Base-by-base conservation (phyloP, 805 yeast species). In the Deakozyma indianensis region DNA sequence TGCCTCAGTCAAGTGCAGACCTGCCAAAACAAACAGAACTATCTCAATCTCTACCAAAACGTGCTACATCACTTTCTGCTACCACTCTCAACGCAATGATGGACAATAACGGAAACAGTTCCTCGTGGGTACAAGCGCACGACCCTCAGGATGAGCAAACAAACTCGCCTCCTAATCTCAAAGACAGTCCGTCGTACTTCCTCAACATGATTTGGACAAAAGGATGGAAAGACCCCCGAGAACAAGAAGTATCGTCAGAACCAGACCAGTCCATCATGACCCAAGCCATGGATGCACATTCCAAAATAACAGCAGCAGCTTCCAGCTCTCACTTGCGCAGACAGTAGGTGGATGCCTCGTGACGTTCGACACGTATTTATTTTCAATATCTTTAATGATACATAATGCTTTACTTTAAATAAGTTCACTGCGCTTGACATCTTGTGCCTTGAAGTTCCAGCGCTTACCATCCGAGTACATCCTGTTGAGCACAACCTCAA, bases 401-500 rank as follows among this genome's bases (percentile, higher is more conserved):
- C 7, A 25, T 25, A 25, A 25, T 25, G 14, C 7, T 9, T 9
- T 25, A 25, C 14, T 25, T 7, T 9, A 25, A 25, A 9, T 25
- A 25, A 32, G 11, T n/a, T 32, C 38, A 32, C 18, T 7, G 11
- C 38, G 38, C 16, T 14, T 14, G 7, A 7, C 18, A 32, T 32
- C 18, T 20, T 32, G 38, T n/a, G 38, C 38, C 11, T 20, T 7
- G 38, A 32, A 32, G 18, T 32, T 32, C 38, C 38, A 32, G 7
- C 48, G 51, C 29, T 59, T 60, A 14, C 71, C 71, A 47, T 61
- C 63, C 2, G 51, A 65, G 55, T 88, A 88, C 15, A 94, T 73
- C 35, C 73, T 70, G 24, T 78, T 73, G 55, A 92, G 68, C 1
- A 76, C 70, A 3, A 60, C 63, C 40, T 82, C 84, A 47, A 90